Conservation (phyloP, 257 asterid genomes). For the Solanum paucissectum region DNA sequence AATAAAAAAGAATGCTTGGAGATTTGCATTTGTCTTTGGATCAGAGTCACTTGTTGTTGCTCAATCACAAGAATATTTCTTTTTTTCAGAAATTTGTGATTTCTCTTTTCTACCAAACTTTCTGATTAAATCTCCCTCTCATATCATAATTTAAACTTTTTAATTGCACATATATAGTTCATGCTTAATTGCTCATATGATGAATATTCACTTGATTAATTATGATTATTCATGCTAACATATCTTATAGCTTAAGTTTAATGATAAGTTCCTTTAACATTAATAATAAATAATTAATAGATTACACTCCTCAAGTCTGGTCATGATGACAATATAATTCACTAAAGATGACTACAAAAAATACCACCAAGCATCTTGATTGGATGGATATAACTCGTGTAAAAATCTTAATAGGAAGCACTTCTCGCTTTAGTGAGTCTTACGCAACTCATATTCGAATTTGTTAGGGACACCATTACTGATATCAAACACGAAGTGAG, state of each 20-base stretch:
- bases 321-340: background rate
- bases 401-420: background rate
- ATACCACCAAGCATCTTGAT: background rate
- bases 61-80: constrained; percentile 20
- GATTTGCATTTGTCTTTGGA: constrained; percentile 28
- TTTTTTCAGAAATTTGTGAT: constrained; percentile 1
- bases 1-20: constrained; percentile 15
- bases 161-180: background rate
- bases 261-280: background rate
- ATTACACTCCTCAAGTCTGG: background rate
- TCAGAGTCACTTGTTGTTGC: constrained; percentile 35
- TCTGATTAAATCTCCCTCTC: constrained; percentile 49
- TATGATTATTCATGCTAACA: constrained; percentile 1
- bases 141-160: background rate
- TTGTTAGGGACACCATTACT: background rate
- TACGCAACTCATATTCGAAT: background rate
- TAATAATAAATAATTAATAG: background rate
- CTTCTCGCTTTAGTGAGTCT: background rate
- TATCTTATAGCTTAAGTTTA: constrained; percentile 2
- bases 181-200: background rate
- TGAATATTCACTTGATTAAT: background rate
- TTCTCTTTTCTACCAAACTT: constrained; percentile 36
- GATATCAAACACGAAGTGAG: fast-evolving
- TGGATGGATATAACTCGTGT: background rate
- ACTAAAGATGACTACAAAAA: background rate